Conservation (phyloP, 2,329 filamentous ascomycete species). For the Colletotrichum sp. region DNA sequence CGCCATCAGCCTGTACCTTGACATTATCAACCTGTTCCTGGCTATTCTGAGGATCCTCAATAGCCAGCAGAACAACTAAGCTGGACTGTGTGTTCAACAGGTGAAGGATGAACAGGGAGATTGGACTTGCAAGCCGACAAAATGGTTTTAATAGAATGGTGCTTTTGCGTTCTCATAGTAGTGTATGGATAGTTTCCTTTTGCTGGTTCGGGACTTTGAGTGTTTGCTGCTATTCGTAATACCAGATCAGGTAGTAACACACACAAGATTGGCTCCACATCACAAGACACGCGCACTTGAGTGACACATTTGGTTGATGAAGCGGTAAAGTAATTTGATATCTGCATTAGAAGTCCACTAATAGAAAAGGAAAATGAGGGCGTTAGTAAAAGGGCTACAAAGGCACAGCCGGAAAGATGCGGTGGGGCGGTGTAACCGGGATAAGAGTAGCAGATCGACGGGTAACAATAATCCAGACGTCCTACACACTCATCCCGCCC, state of each 20-base stretch:
- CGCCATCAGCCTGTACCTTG: conserved; percentile 91
- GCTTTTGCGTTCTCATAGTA: not conserved
- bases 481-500: not conserved
- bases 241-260: not conserved
- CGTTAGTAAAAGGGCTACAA: conserved; percentile 30
- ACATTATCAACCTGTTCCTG: conserved; percentile 96
- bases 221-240: not conserved
- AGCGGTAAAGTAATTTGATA: conserved; percentile 54
- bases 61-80: conserved; percentile 90
- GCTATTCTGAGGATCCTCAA: conserved; percentile 95
- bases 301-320: not conserved
- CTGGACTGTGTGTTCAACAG: not conserved
- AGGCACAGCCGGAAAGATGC: conserved; percentile 18
- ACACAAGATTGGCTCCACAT: not conserved
- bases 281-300: not conserved
- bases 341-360: conserved; percentile 70
- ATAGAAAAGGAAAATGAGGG: conserved; percentile 50
- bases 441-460: conserved; percentile 18
- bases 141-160: not conserved
- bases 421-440: not conserved
- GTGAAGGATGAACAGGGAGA: not conserved
- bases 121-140: not conserved
- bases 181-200: not conserved
- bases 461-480: not conserved
- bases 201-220: not conserved